These are phyloP conservation scores for Penicillium cataractarum DNA, from an alignment of 495 filamentous ascomycete species.

Conservation along the genomic window DNA sequence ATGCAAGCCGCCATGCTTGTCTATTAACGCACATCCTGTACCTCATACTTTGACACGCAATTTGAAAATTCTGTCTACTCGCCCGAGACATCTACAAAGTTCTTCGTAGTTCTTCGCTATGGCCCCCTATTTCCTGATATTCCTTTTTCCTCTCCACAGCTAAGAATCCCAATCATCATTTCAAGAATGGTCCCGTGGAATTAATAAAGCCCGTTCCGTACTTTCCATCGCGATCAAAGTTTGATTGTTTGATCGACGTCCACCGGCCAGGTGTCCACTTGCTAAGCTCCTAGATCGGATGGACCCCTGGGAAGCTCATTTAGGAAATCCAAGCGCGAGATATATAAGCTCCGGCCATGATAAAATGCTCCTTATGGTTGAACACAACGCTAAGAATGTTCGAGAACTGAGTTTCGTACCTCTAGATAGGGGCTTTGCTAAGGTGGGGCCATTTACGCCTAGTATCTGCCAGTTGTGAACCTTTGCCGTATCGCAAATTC, in stretches of 20 bases:
- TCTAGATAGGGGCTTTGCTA: no score
- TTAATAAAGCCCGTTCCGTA: background rate
- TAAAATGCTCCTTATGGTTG: no score
- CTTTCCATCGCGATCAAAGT: background rate
- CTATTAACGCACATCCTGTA: background rate
- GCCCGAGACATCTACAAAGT: background rate
- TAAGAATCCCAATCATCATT: background rate
- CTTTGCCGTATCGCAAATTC: no score
- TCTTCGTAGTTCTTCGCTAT: background rate
- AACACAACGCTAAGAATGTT: no score
- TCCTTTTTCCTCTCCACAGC: background rate
- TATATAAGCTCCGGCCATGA: no score
- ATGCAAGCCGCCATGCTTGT: background rate
- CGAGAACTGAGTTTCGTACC: no score
- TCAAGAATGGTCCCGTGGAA: background rate
- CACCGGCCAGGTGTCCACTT: background rate
- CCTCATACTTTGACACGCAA: background rate
- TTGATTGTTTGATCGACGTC: background rate
- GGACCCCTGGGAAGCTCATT: no score
- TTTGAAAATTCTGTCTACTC: slow-evolving; percentile 1
- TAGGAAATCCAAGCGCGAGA: no score
- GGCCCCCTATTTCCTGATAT: background rate
- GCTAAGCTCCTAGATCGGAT: background rate
- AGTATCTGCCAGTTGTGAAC: no score
- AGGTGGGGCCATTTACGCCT: no score